Conservation (phyloP, 768 basidiomycete genomes). For the Lactarius deliciosus region DNA sequence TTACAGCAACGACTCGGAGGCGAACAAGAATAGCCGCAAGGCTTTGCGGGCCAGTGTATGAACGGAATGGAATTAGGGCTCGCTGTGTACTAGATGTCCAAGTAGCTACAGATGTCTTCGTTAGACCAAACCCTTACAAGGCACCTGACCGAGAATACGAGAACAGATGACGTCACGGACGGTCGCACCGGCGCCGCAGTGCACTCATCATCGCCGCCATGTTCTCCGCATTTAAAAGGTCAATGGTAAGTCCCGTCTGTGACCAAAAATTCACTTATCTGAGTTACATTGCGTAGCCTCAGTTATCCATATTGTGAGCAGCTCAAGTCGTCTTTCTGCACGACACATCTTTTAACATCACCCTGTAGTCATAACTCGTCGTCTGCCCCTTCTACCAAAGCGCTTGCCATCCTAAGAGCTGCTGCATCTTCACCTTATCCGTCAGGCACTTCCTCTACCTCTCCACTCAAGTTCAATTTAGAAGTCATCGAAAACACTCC, state of each 20-base stretch:
- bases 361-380: slow-evolving; percentile 57
- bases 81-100: no score
- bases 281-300: slow-evolving; percentile 13
- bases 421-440: slow-evolving; percentile 66
- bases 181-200: no score
- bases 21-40: no score
- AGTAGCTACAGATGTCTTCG: no score
- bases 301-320: slow-evolving; percentile 29
- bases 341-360: background rate
- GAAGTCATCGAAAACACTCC: slow-evolving; percentile 64
- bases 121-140: no score
- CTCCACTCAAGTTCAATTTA: slow-evolving; percentile 67
- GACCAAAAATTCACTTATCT: background rate
- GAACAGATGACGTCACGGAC: background rate
- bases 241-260: slow-evolving; percentile 18
- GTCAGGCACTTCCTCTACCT: slow-evolving; percentile 42
- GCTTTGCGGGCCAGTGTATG: no score
- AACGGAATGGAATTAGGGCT: no score
- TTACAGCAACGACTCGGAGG: no score
- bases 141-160: no score
- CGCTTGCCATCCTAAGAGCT: slow-evolving; percentile 57
- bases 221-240: slow-evolving; percentile 29
- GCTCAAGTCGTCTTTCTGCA: no score
- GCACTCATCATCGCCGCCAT: background rate
- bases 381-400: slow-evolving; percentile 63